A percentile compares a stretch with the other conserved stretches of the same genome.
Conservation (phyloP, 352 stramenopile species). For the Aphanomyces invadans region DNA sequence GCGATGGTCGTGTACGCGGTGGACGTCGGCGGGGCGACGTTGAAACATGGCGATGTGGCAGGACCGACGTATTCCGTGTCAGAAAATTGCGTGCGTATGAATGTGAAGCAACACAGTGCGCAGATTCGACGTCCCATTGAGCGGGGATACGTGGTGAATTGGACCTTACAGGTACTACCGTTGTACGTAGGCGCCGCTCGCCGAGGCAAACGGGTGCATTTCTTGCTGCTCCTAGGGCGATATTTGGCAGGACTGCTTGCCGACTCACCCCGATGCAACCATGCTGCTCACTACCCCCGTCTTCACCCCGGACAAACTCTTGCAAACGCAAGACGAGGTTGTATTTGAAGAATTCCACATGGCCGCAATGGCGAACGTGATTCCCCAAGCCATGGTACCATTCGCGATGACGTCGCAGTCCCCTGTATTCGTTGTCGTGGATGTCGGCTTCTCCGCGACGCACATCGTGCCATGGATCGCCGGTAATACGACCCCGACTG, state of each 20-base stretch:
- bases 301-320: slow-evolving; percentile 44
- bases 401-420: neutral
- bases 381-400: slow-evolving; percentile 7
- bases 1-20: slow-evolving; percentile 13
- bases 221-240: neutral
- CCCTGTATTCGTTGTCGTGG: slow-evolving; percentile 69
- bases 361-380: slow-evolving; percentile 41
- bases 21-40: slow-evolving; percentile 9
- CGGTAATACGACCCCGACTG: slow-evolving; percentile 33
- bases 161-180: slow-evolving; percentile 7
- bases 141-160: slow-evolving; percentile 18
- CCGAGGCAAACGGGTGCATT: neutral
- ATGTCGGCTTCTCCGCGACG: slow-evolving; percentile 94
- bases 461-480: slow-evolving; percentile 89
- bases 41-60: slow-evolving; percentile 9
- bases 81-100: slow-evolving; percentile 7
- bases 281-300: slow-evolving; percentile 54
- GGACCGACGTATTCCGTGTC: neutral
- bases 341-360: slow-evolving; percentile 75
- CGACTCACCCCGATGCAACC: slow-evolving; percentile 31
- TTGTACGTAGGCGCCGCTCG: neutral
- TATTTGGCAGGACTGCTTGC: neutral
- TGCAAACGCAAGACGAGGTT: slow-evolving; percentile 70
- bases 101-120: neutral
- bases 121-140: slow-evolving; percentile 18